Evolutionary conservation across 2,329 filamentous ascomycete species (phyloP).

Genomic region (Neofusicoccum sp.): DNA sequence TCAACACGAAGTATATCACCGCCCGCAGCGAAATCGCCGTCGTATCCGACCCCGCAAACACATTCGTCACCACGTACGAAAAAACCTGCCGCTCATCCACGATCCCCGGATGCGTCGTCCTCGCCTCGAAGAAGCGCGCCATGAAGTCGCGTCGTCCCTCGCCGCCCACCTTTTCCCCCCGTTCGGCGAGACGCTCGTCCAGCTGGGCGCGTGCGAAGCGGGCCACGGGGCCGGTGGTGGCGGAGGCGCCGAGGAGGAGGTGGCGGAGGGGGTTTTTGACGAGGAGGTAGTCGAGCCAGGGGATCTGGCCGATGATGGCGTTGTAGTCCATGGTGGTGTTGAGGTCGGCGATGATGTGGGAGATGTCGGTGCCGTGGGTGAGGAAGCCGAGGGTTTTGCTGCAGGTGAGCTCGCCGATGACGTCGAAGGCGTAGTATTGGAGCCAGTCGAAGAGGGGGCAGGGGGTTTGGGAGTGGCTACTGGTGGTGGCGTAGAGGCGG

Average conservation of each 20-base stretch:
- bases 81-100: conserved; percentile 25
- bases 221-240: neutral
- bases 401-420: conserved; percentile 26
- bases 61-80: conserved; percentile 32
- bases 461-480: neutral
- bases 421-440: conserved; percentile 32
- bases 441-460: conserved; percentile 44
- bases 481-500: neutral
- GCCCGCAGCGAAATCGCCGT: conserved; percentile 40
- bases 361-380: conserved; percentile 19
- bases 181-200: conserved; percentile 9
- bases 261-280: conserved; percentile 19
- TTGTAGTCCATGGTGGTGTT: conserved; percentile 1
- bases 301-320: conserved; percentile 26
- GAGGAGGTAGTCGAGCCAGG: conserved; percentile 18
- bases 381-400: conserved; percentile 24
- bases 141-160: conserved; percentile 2
- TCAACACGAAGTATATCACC: conserved; percentile 42
- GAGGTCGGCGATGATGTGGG: neutral
- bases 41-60: conserved; percentile 42
- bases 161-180: neutral
- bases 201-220: neutral
- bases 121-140: conserved; percentile 11
- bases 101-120: conserved; percentile 19
- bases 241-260: neutral